Evolutionary conservation across 2,329 filamentous ascomycete species (phyloP).

Genomic region (Polychaeton citri): DNA sequence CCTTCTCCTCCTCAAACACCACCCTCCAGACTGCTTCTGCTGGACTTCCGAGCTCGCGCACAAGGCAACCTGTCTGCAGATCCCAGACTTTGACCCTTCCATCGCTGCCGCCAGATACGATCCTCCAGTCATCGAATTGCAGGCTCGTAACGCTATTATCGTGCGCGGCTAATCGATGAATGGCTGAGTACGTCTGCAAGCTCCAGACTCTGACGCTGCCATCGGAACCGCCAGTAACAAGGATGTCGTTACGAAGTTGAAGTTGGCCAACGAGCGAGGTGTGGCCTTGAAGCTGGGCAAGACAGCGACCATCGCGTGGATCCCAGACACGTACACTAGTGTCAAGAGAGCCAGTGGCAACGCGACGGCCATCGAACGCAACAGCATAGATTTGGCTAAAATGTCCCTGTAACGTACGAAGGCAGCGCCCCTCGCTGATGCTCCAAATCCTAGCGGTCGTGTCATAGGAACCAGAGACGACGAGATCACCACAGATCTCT

Average conservation of each 20-base stretch:
- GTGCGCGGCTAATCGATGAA: conserved; percentile 88
- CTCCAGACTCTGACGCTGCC: conserved; percentile 96
- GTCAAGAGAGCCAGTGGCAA: conserved; percentile 90
- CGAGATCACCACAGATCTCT: conserved; percentile 89
- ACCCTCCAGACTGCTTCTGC: conserved; percentile 96
- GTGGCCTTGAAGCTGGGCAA: conserved; percentile 88
- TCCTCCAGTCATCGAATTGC: conserved; percentile 90
- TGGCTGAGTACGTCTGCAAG: conserved; percentile 74
- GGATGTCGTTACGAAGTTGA: conserved; percentile 85
- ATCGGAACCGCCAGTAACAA: conserved; percentile 92
- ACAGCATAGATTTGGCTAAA: conserved; percentile 99
- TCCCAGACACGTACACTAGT: conserved; percentile 98
- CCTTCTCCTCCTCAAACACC: conserved; percentile 96
- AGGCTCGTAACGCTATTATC: conserved; percentile 97
- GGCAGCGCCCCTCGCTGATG: conserved; percentile 85
- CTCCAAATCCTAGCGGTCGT: conserved; percentile 96
- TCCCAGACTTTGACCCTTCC: conserved; percentile 99
- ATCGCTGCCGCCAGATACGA: conserved; percentile 91
- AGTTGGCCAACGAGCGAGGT: conserved; percentile 93
- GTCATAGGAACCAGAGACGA: conserved; percentile 97
- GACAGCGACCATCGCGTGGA: conserved; percentile 44
- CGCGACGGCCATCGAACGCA: conserved; percentile 84
- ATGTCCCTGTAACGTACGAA: conserved; percentile 81
- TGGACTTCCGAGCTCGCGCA: conserved; percentile 80
- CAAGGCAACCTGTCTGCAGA: conserved; percentile 75